Base-by-base conservation (phyloP, 169 alveolate species). In the Eimeria praecox region DNA sequence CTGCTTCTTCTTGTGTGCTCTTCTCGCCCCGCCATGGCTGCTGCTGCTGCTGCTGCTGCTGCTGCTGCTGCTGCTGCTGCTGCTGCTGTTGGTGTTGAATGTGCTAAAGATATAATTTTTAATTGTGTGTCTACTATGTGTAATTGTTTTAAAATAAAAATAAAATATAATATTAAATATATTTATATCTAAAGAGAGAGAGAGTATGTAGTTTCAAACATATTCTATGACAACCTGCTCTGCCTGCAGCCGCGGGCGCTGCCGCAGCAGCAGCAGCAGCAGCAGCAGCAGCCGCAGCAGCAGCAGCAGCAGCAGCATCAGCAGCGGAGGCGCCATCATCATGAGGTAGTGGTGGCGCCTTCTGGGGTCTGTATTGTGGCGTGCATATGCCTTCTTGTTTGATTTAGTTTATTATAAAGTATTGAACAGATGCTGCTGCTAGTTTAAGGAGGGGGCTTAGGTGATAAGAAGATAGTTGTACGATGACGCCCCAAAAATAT, bases 401-500 rank as follows among this genome's bases (percentile, higher is more conserved):
- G 24, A 56, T 14, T 18, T 5, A 56, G 66, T 56, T 18, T 56
- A 27, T 56, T 56, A 27, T 5, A 2, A 9, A 18, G 2, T 56
- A 56, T 5, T 9, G 20, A 56, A 52, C 88, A 18, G 88, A 78
- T 78, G 88, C 59, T n/a, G 88, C 64, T 78, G 88, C 88, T n/a
- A n/a, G n/a, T n/a, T n/a, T n/a, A n/a, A n/a, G n/a, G n/a, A n/a
- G n/a, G n/a, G 18, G 49, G 64, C 52, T 44, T 78, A 78, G 88
- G 49, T 35, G 83, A 27, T 18, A 27, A 18, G 49, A 12, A 14
- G 12, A 49, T 30, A 33, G 40, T n/a, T n/a, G 18, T 52, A 78
- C 18, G 64, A 78, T 78, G 88, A 52, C n/a, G 14, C 88, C 88
- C 64, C 88, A 78, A 24, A 78, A 78, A 64, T 78, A 78, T 52